Base-by-base conservation (phyloP, 208 protist species). In the Trypanosoma conorhini region DNA sequence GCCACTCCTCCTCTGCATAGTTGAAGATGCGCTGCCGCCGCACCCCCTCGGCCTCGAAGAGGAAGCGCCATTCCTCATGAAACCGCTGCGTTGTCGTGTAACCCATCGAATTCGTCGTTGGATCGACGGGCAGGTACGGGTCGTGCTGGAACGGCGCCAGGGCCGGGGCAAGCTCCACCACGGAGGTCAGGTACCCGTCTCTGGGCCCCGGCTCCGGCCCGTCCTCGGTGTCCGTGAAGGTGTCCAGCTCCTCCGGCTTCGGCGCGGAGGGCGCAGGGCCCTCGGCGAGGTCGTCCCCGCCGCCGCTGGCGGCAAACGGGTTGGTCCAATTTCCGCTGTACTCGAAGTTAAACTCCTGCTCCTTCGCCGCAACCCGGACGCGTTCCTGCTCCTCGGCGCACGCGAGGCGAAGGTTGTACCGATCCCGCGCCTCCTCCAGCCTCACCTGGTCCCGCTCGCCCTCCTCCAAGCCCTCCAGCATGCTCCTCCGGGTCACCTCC, bases 21-120 rank as follows among this genome's bases (percentile, higher is more conserved):
- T 93, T 93, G 52, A 65, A 62, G 48, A 93, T 68, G 3, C 87
- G 87, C 74, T 82, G 74, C 8, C 87, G 81, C 38, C 83, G 82
- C 24, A 48, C 80, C 22, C 77, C 70, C 66, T 93, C 87, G 66
- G 84, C 73, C 68, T 89, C 78, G 0, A 83, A 69, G 21, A 87
- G 44, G 63, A 86, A 86, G 17, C 74, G 76, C 62, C 67, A 74
- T 65, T 93, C 87, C 42, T 93, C 87, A 73, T 88, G 70, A 72
- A 85, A 93, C 65, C 80, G 79, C 74, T 93, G 87, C 50, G 84
- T 93, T 38, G 70, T 90, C 26, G 87, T 93, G 82, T 80, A 90
- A 74, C 74, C 86, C 42, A 88, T 74, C 51, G 72, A 59, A 48
- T 87, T 80, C 12, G 19, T 5, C 30, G 62, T 75, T 38, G 21